Percentiles rank a stretch among this genome's conserved stretches.
Evolutionary conservation across 1,139 yeast species (phyloP).

Genomic region (Yamadazyma trypodendri): DNA sequence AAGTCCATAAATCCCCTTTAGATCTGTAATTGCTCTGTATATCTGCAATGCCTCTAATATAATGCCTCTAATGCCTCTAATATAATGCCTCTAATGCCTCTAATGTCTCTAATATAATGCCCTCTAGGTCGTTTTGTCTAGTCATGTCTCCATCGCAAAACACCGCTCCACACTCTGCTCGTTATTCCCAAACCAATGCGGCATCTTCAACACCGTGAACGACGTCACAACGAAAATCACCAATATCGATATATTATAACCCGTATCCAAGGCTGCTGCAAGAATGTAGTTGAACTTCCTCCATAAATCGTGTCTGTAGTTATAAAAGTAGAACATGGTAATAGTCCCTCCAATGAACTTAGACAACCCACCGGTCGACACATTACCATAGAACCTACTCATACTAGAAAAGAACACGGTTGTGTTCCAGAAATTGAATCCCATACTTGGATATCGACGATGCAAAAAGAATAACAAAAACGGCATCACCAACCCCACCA

Average conservation of each 20-base stretch:
- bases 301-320: constrained; percentile 38
- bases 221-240: constrained; percentile 37
- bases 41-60: no score
- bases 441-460: constrained; percentile 18
- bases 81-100: background rate
- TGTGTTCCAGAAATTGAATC: constrained; percentile 44
- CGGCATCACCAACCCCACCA: constrained; percentile 41
- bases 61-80: background rate
- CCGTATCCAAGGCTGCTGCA: constrained; percentile 53
- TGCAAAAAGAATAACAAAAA: constrained; percentile 30
- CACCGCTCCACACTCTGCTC: constrained; percentile 42
- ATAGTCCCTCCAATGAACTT: constrained; percentile 46
- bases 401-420: constrained; percentile 50
- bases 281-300: constrained; percentile 44
- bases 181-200: constrained; percentile 52
- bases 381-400: constrained; percentile 40
- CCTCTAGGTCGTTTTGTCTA: no score
- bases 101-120: background rate
- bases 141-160: constrained; percentile 20
- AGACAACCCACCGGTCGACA: constrained; percentile 49
- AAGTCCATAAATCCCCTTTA: no score
- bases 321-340: constrained; percentile 44
- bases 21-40: no score
- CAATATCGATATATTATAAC: constrained; percentile 42
- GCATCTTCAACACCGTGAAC: constrained; percentile 31